Evolutionary conservation across 1,284 basidiomycete genomes (phyloP).

Genomic region (Cutaneotrichosporon mucoides): DNA sequence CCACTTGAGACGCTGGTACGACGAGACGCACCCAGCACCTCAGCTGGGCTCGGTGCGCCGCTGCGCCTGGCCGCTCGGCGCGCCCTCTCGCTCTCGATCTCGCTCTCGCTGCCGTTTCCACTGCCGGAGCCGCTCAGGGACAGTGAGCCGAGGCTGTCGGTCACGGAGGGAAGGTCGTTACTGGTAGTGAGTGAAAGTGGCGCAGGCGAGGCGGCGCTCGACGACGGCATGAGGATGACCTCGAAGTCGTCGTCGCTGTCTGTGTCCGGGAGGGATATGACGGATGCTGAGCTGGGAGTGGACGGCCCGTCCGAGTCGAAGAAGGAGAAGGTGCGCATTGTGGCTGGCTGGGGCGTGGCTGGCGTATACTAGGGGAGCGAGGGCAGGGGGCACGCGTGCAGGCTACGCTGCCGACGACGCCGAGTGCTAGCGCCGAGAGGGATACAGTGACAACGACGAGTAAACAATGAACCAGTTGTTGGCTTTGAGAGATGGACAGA

Average conservation of each 20-base stretch:
- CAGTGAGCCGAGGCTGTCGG: no score
- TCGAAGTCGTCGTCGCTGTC: constrained; percentile 1
- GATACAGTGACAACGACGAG: background rate
- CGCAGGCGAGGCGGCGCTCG: background rate
- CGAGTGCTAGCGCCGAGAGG: background rate
- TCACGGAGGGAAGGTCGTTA: no score
- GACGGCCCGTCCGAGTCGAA: background rate
- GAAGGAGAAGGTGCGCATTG: background rate
- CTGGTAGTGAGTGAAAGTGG: background rate
- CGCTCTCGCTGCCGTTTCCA: no score
- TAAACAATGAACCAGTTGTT: background rate
- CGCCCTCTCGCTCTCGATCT: no score
- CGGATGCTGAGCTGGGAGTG: background rate
- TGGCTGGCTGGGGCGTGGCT: background rate
- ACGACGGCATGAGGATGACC: constrained; percentile 4
- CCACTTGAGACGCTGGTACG: no score
- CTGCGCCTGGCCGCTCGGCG: no score
- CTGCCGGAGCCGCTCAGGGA: no score
- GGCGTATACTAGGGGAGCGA: no score
- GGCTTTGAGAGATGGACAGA: background rate
- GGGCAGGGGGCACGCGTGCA: no score
- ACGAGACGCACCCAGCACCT: no score
- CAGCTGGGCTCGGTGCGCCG: no score
- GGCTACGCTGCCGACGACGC: no score
- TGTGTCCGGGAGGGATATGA: background rate